Evolutionary conservation across 768 basidiomycete species (phyloP), one percentile per base, ranked within the genome.

Genomic region (Leccinum longicurvipes): DNA sequence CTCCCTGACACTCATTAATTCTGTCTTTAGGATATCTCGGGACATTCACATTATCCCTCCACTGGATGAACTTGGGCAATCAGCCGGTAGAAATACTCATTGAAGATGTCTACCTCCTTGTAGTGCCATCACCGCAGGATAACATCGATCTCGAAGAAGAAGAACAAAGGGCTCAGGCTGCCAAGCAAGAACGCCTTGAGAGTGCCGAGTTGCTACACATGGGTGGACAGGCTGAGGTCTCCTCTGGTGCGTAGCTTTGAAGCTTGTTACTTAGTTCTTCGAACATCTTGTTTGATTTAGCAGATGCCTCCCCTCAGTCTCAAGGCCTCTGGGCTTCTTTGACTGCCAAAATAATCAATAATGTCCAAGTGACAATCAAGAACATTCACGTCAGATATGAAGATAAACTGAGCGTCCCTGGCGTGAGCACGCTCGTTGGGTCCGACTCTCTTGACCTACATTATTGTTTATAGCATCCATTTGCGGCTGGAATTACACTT

Each of bases 341-440:
- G 47, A 84, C 88, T 42, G 81, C 87, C 45, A 97, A 96, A 68
- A 82, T 98, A 55, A 84, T 98, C 60, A 96, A 98, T 74, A 99
- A 99, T 67, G 72, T 98, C 24, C 97, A 99, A 75, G 84, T 98
- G 24, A 94, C 93, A 12, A 84, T 98, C 57, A 92, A 89, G 73
- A 96, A 97, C 63, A 92, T 99, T 44, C 97, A 99, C 69, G 74
- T 98, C 46, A 87, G 97, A 51, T 99, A 98, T 65, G 97, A 99
- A 73, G 97, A 99, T 74, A 87, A 87, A 49, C 71, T 93, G 63
- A 97, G 93, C 63, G 93, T 94, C 25, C 95, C 95, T 28, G 92
- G 89, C 27, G 94, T 94, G 71, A 65, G 89, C 75, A 25, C 32
- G 4, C 24, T 21, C n/a, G 10, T 60, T 34, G 4, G 5, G 39